phyloP scores from a whole-genome alignment of 257 asterid genomes.

The Fraxinus excelsior region DNA sequence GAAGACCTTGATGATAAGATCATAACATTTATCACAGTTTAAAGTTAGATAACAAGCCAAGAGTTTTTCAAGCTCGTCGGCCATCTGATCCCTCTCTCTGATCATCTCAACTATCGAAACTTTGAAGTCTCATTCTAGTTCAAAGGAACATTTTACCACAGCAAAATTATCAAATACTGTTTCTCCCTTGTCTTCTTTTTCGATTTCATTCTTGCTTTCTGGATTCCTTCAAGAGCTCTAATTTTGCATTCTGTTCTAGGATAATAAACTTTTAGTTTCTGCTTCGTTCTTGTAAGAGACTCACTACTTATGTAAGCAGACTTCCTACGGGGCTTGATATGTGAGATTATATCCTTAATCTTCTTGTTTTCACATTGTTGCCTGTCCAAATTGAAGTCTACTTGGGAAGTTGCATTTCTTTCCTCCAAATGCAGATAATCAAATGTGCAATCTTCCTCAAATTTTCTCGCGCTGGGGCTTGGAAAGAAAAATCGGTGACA shows the following conservation, averaged over 20 bases:
- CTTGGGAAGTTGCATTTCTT: not conserved
- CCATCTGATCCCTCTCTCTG: conserved; percentile 47
- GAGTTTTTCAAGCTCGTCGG: conserved; percentile 75
- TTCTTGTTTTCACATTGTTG: conserved; percentile 23
- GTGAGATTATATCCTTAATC: conserved; percentile 18
- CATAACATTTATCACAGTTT: conserved; percentile 66
- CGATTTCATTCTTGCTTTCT: conserved; percentile 50
- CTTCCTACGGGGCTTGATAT: conserved; percentile 29
- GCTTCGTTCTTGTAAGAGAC: conserved; percentile 32
- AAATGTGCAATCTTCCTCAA: not conserved
- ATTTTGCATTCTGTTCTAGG: conserved; percentile 65
- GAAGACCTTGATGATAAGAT: conserved; percentile 69
- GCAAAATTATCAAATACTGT: conserved; percentile 61
- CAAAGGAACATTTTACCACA: conserved; percentile 58
- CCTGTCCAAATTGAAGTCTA: conserved; percentile 9
- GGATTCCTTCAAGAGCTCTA: conserved; percentile 30
- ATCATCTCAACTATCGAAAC: conserved; percentile 93
- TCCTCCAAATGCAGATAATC: not conserved
- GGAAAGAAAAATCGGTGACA: not conserved
- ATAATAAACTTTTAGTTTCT: conserved; percentile 37
- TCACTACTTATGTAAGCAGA: conserved; percentile 29
- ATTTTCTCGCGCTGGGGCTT: not conserved
- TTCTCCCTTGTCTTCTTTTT: conserved; percentile 37
- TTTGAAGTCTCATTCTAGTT: conserved; percentile 67
- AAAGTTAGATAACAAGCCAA: conserved; percentile 76